Evolutionary conservation across 148 eudicot species (phyloP), one percentile per base, ranked within the genome.

Genomic region (Agrostemma githago): DNA sequence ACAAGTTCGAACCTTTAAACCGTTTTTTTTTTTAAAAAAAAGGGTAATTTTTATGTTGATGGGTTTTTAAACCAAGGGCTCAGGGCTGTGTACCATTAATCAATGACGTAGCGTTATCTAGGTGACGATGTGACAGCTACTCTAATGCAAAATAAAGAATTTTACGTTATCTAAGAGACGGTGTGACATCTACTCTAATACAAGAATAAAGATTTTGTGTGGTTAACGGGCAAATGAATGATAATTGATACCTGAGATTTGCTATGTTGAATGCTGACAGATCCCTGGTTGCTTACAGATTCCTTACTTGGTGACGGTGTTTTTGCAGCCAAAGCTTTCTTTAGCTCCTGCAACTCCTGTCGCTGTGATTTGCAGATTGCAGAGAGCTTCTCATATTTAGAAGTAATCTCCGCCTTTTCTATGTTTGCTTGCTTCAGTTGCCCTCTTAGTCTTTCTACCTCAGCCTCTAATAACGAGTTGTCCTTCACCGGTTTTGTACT

Each of bases 291-390:
- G 76, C 78, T 84, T 3, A 81, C 44, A 70, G 80, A 78, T 75
- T 85, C 87, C 73, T 76, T 77, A 71, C 75, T 88, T 34, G 90
- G 98, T 41, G 90, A 79, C 51, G 86, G 88, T 72, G 86, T 83
- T 79, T 73, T 82, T 20, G 92, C 78, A 70, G 87, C 88, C 76
- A 95, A 82, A 76, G 90, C 79, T 77, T 88, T 91, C 84, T 92
- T 96, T 64, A 96, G 90, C 78, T 96, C 99, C 80, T 88, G 96
- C 78, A 96, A 83, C 88, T 96, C 97, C 72, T 90, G 97, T 34
- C 97, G 82, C 85, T 96, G 99, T 75, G 95, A 86, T 56, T 92
- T 85, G 74, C 96, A 92, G 67, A 96, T 92, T 66, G 92, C 88
- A 58, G 96, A 71, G 73, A 96, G 91, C 69, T 96, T 96, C 81